Conservation (phyloP, 495 filamentous ascomycete species). For the Daldinia childiae region DNA sequence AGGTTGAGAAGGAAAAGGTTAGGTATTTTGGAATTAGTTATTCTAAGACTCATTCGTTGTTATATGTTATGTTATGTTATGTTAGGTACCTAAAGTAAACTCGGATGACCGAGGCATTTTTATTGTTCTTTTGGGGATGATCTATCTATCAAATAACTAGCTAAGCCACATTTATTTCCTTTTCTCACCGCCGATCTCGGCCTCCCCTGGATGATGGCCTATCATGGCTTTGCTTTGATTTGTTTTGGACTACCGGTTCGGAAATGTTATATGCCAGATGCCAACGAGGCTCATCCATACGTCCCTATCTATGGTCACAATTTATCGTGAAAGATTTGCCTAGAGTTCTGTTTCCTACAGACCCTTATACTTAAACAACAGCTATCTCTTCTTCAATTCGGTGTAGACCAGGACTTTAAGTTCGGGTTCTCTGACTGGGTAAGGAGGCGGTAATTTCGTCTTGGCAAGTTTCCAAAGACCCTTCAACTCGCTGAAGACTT, state of each 20-base stretch:
- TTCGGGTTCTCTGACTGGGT: neutral
- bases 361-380: neutral
- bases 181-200: constrained; percentile 31
- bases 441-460: neutral
- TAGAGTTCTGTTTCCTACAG: neutral
- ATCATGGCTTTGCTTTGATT: neutral
- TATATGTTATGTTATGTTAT: too few relatives aligned
- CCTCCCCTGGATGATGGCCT: neutral
- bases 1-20: neutral
- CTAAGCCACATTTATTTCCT: constrained; percentile 15
- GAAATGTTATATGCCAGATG: neutral
- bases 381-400: neutral
- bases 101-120: constrained; percentile 11
- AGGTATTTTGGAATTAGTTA: neutral
- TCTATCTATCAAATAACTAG: neutral
- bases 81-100: neutral
- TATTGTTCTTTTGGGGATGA: constrained; percentile 16
- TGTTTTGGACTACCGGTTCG: constrained; percentile 7
- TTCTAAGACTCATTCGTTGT: neutral
- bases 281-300: neutral
- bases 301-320: neutral
- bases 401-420: constrained; percentile 10
- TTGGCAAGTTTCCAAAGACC: neutral
- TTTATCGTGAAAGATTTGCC: neutral
- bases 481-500: neutral